phyloP scores from a whole-genome alignment of 768 basidiomycete genomes.

The Amanita subjunquillea region DNA sequence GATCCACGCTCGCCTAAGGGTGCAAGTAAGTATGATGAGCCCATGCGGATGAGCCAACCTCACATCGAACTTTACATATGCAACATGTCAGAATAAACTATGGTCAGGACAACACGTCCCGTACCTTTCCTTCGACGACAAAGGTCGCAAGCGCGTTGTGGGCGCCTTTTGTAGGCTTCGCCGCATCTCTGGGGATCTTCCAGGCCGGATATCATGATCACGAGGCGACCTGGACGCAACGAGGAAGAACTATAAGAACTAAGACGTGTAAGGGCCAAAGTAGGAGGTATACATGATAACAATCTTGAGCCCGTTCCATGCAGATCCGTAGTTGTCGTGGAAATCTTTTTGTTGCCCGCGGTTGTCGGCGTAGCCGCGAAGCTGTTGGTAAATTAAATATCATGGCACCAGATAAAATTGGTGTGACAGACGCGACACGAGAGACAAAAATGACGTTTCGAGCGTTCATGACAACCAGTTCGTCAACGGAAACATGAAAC shows the following conservation, averaged over 20 bases:
- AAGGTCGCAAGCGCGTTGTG: conserved; percentile 73
- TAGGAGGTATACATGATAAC: background rate
- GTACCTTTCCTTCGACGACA: conserved; percentile 78
- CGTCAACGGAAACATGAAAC: no score
- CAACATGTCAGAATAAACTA: background rate
- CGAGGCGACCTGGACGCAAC: background rate
- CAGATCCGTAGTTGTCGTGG: background rate
- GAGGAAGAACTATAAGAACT: background rate
- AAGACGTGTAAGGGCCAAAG: background rate
- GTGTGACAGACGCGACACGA: background rate
- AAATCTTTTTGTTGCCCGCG: background rate
- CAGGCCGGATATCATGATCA: background rate
- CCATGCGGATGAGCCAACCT: conserved; percentile 11
- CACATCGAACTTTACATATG: conserved; percentile 38
- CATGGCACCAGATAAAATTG: no score
- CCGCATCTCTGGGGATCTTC: conserved; percentile 32
- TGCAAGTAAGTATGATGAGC: background rate
- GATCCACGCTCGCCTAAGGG: conserved; percentile 51
- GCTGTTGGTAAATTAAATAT: no score
- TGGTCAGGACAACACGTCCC: conserved; percentile 10
- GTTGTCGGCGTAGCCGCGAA: no score
- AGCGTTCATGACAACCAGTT: no score
- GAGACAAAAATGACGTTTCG: no score
- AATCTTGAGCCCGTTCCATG: background rate
- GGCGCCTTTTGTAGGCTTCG: conserved; percentile 58